These are phyloP conservation scores for Effrenium voratum DNA, from an alignment of 73 alveolate genomes.

Conservation along the genomic window DNA sequence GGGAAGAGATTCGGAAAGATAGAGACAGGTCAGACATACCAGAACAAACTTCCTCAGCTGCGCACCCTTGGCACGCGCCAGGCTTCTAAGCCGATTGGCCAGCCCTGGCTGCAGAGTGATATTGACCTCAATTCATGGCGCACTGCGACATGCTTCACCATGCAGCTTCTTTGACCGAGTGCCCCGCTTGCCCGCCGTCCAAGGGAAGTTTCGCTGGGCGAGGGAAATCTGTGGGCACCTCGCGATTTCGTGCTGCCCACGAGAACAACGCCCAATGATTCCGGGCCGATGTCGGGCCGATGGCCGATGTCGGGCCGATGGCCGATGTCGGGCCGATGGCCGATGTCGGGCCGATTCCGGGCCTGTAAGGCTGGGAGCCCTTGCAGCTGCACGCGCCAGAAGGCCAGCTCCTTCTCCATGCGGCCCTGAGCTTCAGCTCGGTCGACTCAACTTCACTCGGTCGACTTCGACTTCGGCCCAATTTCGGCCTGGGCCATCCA, in stretches of 20 bases:
- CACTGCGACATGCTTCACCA: not conserved
- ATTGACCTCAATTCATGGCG: constrained; percentile 2
- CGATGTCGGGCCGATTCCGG: too few relatives aligned
- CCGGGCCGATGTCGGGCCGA: too few relatives aligned
- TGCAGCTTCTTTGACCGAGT: not conserved
- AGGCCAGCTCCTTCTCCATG: constrained; percentile 75
- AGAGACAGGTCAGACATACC: too few relatives aligned
- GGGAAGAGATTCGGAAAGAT: too few relatives aligned
- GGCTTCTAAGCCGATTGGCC: constrained; percentile 75
- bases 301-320: too few relatives aligned
- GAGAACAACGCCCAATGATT: not conserved
- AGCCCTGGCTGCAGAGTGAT: constrained; percentile 37
- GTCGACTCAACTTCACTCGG: too few relatives aligned
- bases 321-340: too few relatives aligned
- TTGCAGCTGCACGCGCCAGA: constrained; percentile 79
- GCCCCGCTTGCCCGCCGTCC: constrained; percentile 74
- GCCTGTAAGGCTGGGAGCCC: constrained; percentile 78
- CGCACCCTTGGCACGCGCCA: constrained; percentile 78
- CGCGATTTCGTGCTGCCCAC: not conserved
- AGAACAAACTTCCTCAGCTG: too few relatives aligned
- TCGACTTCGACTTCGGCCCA: too few relatives aligned
- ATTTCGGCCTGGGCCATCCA: constrained; percentile 85
- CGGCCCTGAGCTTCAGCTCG: constrained; percentile 41
- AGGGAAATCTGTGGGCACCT: constrained; percentile 81
- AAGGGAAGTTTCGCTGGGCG: constrained; percentile 62